Conservation (phyloP, 371 early-diverging fungal species). For the Gilbertella persicaria region DNA sequence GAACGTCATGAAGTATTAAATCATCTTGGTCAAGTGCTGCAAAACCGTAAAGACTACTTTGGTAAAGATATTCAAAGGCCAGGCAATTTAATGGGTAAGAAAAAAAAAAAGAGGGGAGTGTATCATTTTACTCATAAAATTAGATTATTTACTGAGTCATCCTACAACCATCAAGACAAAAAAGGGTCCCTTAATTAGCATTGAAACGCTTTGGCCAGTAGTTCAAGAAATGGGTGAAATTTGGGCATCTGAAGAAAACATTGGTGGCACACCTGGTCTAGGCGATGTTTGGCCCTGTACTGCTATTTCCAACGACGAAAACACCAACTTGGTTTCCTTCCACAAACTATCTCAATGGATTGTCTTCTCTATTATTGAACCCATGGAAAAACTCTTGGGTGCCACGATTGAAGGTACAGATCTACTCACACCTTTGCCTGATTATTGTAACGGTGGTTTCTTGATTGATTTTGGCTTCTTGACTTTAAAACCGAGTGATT, state of each 20-base stretch:
- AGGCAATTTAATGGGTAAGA: constrained; percentile 79
- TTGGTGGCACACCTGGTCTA: constrained; percentile 53
- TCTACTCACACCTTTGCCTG: constrained; percentile 85
- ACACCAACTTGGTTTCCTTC: constrained; percentile 67
- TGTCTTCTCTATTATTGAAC: constrained; percentile 89
- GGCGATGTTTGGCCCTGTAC: constrained; percentile 90
- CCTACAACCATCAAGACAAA: constrained; percentile 46
- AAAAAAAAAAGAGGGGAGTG: not conserved
- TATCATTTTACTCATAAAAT: not conserved
- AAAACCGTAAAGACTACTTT: constrained; percentile 47
- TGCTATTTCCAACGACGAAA: constrained; percentile 21
- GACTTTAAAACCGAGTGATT: constrained; percentile 39
- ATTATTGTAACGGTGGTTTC: constrained; percentile 83
- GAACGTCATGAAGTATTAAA: constrained; percentile 76
- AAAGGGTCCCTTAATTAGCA: constrained; percentile 53
- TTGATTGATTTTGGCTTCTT: constrained; percentile 52
- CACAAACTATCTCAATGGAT: constrained; percentile 96
- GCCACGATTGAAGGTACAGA: constrained; percentile 69
- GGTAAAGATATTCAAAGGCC: constrained; percentile 66
- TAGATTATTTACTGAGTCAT: constrained; percentile 46
- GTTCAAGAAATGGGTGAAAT: constrained; percentile 59
- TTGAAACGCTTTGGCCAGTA: constrained; percentile 81
- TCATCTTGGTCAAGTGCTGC: constrained; percentile 60
- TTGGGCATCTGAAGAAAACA: constrained; percentile 51
- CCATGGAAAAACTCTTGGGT: constrained; percentile 65